These are phyloP conservation scores for Botrytis aclada DNA, from an alignment of 2,329 filamentous ascomycete species.

Conservation along the genomic window DNA sequence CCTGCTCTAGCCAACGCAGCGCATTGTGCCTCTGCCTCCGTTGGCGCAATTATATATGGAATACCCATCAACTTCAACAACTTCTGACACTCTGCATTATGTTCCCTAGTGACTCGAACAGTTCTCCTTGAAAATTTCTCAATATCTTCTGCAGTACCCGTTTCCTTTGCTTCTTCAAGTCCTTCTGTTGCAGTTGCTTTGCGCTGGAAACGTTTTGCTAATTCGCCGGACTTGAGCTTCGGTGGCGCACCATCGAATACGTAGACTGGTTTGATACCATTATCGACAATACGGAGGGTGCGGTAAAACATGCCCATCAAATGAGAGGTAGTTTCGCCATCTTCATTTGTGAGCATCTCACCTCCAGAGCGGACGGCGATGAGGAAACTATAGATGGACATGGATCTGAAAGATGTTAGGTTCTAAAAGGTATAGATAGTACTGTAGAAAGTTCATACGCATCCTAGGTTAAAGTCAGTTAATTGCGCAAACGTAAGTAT, in stretches of 20 bases:
- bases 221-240: conserved; percentile 94
- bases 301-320: conserved; percentile 99
- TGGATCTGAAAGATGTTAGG: conserved; percentile 60
- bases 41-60: conserved; percentile 91
- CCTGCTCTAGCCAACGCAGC: conserved; percentile 83
- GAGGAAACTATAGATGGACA: conserved; percentile 99
- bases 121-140: conserved; percentile 96
- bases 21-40: conserved; percentile 96
- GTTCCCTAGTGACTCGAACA: conserved; percentile 91
- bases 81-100: conserved; percentile 91
- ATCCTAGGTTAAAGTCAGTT: conserved; percentile 46
- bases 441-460: conserved; percentile 44
- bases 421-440: not conserved
- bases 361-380: conserved; percentile 96
- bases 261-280: conserved; percentile 97
- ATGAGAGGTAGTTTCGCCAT: conserved; percentile 94
- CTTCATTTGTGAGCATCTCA: conserved; percentile 92
- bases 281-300: conserved; percentile 95
- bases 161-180: conserved; percentile 94
- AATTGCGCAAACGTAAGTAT: conserved; percentile 7
- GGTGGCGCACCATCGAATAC: conserved; percentile 97
- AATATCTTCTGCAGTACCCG: conserved; percentile 92
- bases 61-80: conserved; percentile 94
- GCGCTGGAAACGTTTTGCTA: conserved; percentile 92
- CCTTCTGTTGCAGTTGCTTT: conserved; percentile 89